Evolutionary conservation across 2,329 filamentous ascomycete species (phyloP).

Genomic region (Domatiomyces globalis): DNA sequence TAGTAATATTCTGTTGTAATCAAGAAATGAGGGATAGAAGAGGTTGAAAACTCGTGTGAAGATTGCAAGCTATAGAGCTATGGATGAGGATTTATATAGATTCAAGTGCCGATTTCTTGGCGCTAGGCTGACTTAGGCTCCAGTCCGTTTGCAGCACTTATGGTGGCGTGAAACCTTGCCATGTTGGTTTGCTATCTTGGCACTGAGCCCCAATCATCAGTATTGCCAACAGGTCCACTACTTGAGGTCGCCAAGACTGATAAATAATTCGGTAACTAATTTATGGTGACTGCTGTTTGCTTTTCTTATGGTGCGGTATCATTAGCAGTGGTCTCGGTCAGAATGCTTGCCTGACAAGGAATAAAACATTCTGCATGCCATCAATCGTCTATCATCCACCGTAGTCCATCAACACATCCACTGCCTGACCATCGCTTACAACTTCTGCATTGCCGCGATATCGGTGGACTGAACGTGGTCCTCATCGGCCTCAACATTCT

Average conservation of each 20-base stretch:
- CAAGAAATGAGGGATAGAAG: too few species aligned
- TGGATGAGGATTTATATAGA: too few species aligned
- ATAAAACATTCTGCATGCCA: not conserved
- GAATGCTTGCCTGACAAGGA: not conserved
- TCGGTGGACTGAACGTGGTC: constrained; percentile 95
- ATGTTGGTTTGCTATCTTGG: too few species aligned
- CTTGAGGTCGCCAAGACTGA: not conserved
- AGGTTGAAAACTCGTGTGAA: too few species aligned
- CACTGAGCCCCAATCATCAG: too few species aligned
- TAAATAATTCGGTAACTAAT: not conserved
- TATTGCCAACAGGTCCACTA: too few species aligned
- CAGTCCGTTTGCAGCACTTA: too few species aligned
- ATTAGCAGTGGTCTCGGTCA: not conserved
- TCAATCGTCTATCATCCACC: not conserved
- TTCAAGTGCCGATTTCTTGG: too few species aligned
- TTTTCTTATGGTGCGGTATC: not conserved
- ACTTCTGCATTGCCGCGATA: constrained; percentile 80
- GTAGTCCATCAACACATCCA: not conserved
- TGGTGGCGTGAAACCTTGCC: too few species aligned
- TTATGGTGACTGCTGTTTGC: not conserved
- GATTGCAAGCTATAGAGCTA: too few species aligned
- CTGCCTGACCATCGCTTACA: constrained; percentile 42
- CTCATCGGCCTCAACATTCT: constrained; percentile 72
- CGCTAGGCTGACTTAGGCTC: too few species aligned
- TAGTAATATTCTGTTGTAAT: too few species aligned